Evolutionary conservation across 2,329 filamentous ascomycete genomes (phyloP).

Genomic region (Alternaria arborescens): DNA sequence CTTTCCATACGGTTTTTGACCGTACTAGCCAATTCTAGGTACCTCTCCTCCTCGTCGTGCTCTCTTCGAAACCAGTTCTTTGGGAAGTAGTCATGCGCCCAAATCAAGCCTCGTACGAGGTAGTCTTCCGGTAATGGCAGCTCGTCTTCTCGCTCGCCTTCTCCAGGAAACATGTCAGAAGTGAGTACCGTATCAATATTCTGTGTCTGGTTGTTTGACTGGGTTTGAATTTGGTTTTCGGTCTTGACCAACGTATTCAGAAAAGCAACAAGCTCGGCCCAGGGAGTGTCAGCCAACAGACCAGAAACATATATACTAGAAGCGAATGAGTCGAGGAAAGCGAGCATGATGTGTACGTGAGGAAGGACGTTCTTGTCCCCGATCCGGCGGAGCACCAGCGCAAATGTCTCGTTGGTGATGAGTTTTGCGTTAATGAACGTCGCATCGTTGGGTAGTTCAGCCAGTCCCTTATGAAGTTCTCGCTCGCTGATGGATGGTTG

Average conservation of each 20-base stretch:
- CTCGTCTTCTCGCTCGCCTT: constrained; percentile 45
- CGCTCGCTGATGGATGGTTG: too few relatives aligned
- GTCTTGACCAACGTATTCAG: constrained; percentile 61
- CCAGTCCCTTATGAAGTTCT: too few relatives aligned
- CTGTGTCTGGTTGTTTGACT: constrained; percentile 25
- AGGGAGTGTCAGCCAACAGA: constrained; percentile 57
- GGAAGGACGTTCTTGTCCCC: constrained; percentile 68
- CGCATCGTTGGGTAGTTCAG: too few relatives aligned
- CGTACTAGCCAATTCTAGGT: constrained; percentile 69
- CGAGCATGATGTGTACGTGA: constrained; percentile 69
- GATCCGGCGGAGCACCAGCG: constrained; percentile 60
- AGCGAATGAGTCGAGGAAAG: constrained; percentile 63
- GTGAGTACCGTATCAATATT: constrained; percentile 42
- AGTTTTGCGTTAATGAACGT: constrained; percentile 51
- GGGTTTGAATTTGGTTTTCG: constrained; percentile 38
- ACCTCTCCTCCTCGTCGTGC: constrained; percentile 73
- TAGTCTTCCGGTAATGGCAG: constrained; percentile 75
- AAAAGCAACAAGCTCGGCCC: constrained; percentile 61
- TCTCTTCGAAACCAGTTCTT: constrained; percentile 67
- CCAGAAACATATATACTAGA: constrained; percentile 43
- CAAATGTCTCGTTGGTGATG: constrained; percentile 58
- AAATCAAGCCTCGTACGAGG: constrained; percentile 69
- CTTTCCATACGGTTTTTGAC: constrained; percentile 65
- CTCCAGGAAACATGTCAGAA: constrained; percentile 58
- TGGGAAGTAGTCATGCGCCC: constrained; percentile 67